These are phyloP conservation scores for Ceratobasidium sp. DNA, from an alignment of 1,284 basidiomycete genomes.

Conservation along the genomic window DNA sequence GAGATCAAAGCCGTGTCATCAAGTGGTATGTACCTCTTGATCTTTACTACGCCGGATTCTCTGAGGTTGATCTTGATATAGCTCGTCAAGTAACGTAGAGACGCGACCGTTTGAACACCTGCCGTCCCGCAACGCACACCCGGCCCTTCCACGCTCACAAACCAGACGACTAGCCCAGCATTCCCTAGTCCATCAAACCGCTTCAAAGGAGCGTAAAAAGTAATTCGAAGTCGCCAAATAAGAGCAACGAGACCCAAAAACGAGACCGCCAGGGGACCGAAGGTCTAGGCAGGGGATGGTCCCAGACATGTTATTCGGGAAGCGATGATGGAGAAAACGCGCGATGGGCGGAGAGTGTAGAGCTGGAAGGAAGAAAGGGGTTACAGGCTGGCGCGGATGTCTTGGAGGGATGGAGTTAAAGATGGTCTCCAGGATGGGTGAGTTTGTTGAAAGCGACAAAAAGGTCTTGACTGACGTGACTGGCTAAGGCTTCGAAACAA, in stretches of 20 bases:
- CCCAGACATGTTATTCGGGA: slow-evolving; percentile 73
- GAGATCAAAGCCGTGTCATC: slow-evolving; percentile 71
- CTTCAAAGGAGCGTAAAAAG: too few relatives aligned
- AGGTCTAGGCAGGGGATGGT: slow-evolving; percentile 75
- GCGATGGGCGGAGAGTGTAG: slow-evolving; percentile 74
- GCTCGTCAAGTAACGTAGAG: slow-evolving; percentile 19
- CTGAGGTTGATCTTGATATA: slow-evolving; percentile 61
- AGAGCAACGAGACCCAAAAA: slow-evolving; percentile 68
- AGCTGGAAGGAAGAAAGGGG: slow-evolving; percentile 78
- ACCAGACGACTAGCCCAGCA: slow-evolving; percentile 33
- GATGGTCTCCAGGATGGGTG: slow-evolving; percentile 78
- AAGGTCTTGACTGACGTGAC: slow-evolving; percentile 38
- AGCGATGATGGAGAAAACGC: slow-evolving; percentile 82
- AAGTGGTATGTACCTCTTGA: background rate
- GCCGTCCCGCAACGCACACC: slow-evolving; percentile 5
- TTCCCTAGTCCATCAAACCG: slow-evolving; percentile 71
- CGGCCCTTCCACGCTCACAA: slow-evolving; percentile 33
- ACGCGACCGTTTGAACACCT: background rate
- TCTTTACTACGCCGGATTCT: slow-evolving; percentile 66
- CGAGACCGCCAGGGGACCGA: slow-evolving; percentile 65
- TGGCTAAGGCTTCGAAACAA: slow-evolving; percentile 72
- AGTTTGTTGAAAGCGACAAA: slow-evolving; percentile 53
- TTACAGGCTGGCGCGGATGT: slow-evolving; percentile 75
- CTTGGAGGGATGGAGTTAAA: slow-evolving; percentile 71
- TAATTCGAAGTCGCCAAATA: slow-evolving; percentile 52